Evolutionary conservation across 495 filamentous ascomycete genomes (phyloP), one percentile per base, ranked within the genome.

Genomic region (Penicillium malachiteum): DNA sequence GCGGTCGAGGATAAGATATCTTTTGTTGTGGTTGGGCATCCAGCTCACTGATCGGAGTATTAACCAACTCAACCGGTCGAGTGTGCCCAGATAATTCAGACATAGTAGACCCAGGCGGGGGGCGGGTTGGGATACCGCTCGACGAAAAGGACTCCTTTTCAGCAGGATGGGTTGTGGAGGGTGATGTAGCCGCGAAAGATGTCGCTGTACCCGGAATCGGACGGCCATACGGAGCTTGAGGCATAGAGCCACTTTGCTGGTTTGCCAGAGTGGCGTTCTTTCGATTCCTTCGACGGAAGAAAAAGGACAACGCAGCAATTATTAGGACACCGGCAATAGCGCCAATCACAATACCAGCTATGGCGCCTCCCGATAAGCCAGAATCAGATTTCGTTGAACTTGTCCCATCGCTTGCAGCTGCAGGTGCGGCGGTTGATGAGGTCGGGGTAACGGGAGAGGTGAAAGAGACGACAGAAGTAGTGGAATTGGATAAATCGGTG

Each of bases 301-400:
- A 41, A 30, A 62, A 31, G 18, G 52, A 38, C 0, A 56, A 7
- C 0, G 5, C 56, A 7, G 48, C 52, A 6, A 63, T 46, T 2
- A 56, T 38, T 0, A 18, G 10, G 12, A 59, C 34, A 1, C 13
- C 59, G 3, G 56, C 59, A 7, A 63, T 6, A 1, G 50, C 48
- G 3, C 59, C 59, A 16, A 63, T 47, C 16, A 59, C 59, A 1
- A 63, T 40, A 16, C 59, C 59, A 10, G 56, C 59, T n/a, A 63
- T 63, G 6, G 52, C 59, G 21, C 59, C 56, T 0, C 48, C 56
- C 1, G 58, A 60, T 13, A 60, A 30, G 5, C 31, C 0, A 32
- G 17, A 31, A n/a, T 8, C 13, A 5, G 41, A 16, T n/a, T 16
- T 47, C 6, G 59, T 47, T 14, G 55, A 48, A 30, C 31, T 26